A percentile compares a stretch with the other conserved stretches of the same genome.
Evolutionary conservation across 2,329 filamentous ascomycete genomes (phyloP).

Genomic region (Epichloe typhina): DNA sequence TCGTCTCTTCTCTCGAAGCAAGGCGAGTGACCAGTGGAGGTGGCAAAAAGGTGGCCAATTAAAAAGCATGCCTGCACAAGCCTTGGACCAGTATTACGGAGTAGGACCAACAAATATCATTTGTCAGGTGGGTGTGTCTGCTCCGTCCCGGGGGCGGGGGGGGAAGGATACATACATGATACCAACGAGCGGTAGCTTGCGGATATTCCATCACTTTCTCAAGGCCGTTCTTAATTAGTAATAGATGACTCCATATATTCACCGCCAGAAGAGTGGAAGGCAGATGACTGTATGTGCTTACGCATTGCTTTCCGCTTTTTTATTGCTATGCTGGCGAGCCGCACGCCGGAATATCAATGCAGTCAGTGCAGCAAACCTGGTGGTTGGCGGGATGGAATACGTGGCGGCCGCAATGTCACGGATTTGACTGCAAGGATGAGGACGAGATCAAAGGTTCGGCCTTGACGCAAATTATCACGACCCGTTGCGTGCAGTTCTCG

Average conservation of each 20-base stretch:
- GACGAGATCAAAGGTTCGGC: not conserved
- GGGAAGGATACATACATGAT: too few relatives aligned
- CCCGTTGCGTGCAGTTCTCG: not conserved
- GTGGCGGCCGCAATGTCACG: not conserved
- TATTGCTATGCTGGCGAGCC: not conserved
- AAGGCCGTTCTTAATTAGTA: too few relatives aligned
- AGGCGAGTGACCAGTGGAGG: not conserved
- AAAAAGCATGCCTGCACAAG: not conserved
- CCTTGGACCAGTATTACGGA: too few relatives aligned
- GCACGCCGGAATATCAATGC: not conserved
- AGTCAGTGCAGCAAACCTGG: not conserved
- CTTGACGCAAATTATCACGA: not conserved
- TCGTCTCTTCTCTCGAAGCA: not conserved
- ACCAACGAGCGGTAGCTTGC: too few relatives aligned
- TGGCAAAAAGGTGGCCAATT: not conserved
- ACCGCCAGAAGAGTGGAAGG: too few relatives aligned
- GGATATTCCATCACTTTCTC: too few relatives aligned
- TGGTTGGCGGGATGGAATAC: not conserved
- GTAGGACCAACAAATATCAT: not conserved
- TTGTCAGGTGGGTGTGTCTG: too few relatives aligned
- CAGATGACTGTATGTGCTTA: too few relatives aligned
- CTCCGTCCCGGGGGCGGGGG: too few relatives aligned
- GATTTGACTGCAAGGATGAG: constrained; percentile 1
- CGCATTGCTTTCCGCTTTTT: too few relatives aligned
- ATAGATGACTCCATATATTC: too few relatives aligned